A percentile compares a stretch with the other conserved stretches of the same genome.
phyloP scores from a whole-genome alignment of 495 filamentous ascomycete genomes.

The Ramalina intermedia region DNA sequence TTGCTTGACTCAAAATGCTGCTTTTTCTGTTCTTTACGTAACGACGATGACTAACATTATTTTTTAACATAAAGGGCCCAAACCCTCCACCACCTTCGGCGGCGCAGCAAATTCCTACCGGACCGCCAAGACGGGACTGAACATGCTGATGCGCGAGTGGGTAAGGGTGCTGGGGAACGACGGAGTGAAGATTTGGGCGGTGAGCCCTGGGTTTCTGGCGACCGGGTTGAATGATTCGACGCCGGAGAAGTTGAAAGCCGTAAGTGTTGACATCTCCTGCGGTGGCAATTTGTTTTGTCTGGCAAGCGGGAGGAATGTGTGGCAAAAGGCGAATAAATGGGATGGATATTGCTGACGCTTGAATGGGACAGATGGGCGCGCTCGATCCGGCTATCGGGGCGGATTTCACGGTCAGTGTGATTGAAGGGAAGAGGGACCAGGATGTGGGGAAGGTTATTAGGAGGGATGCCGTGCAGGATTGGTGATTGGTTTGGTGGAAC shows the following conservation, averaged over 20 bases:
- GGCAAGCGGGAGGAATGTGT: too few species aligned
- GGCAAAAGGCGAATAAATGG: too few species aligned
- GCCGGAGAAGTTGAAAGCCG: background rate
- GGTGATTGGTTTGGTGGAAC: slow-evolving; percentile 1
- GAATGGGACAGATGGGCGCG: background rate
- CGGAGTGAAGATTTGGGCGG: slow-evolving; percentile 42
- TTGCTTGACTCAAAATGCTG: background rate
- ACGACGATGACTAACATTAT: too few species aligned
- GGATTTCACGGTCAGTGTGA: slow-evolving; percentile 15
- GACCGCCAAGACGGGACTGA: slow-evolving; percentile 42
- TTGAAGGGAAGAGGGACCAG: slow-evolving; percentile 25
- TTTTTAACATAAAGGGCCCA: too few species aligned
- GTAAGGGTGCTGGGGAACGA: slow-evolving; percentile 34
- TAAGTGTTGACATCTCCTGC: too few species aligned
- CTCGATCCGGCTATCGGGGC: background rate
- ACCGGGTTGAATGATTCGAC: slow-evolving; percentile 30
- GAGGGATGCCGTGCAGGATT: slow-evolving; percentile 15
- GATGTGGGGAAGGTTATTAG: slow-evolving; percentile 25
- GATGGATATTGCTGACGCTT: too few species aligned
- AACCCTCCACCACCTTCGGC: too few species aligned
- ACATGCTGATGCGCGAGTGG: slow-evolving; percentile 55
- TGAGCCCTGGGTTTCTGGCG: slow-evolving; percentile 42
- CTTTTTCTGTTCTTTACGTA: background rate
- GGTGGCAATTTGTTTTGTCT: too few species aligned
- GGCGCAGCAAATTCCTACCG: slow-evolving; percentile 35